Conservation (phyloP, 352 stramenopile species). For the Phytophthora pseudosyringae region DNA sequence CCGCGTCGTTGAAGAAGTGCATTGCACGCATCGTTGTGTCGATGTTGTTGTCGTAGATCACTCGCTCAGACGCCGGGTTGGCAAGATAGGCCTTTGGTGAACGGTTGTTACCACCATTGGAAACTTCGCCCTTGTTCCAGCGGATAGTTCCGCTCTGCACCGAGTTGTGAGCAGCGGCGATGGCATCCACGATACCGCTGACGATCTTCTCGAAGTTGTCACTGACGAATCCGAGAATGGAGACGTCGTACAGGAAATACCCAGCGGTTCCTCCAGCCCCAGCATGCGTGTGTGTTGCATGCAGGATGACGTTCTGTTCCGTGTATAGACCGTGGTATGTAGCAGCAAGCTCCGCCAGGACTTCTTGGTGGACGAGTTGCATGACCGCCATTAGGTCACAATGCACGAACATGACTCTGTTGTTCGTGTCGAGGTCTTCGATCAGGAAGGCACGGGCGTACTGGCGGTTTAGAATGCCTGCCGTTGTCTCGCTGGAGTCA, state of each 20-base stretch:
- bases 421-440: constrained; percentile 39
- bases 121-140: constrained; percentile 39
- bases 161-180: constrained; percentile 63
- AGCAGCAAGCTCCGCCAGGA: constrained; percentile 42
- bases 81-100: constrained; percentile 68
- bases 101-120: constrained; percentile 66
- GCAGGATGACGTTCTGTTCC: constrained; percentile 72
- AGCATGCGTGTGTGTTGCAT: constrained; percentile 86
- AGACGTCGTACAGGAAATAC: constrained; percentile 75
- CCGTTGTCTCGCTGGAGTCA: constrained; percentile 41
- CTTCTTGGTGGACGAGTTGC: constrained; percentile 64
- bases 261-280: constrained; percentile 72
- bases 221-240: constrained; percentile 46
- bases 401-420: constrained; percentile 56
- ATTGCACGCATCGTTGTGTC: constrained; percentile 77
- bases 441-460: constrained; percentile 73
- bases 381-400: constrained; percentile 54
- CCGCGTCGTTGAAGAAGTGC: constrained; percentile 42
- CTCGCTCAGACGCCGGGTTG: constrained; percentile 66
- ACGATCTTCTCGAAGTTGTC: constrained; percentile 77
- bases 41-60: constrained; percentile 57
- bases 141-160: constrained; percentile 52
- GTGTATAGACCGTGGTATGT: constrained; percentile 51
- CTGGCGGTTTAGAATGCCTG: constrained; percentile 65
- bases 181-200: constrained; percentile 61